Evolutionary conservation across 179 eudicot genomes (phyloP).

Genomic region (Spinacia oleracea): DNA sequence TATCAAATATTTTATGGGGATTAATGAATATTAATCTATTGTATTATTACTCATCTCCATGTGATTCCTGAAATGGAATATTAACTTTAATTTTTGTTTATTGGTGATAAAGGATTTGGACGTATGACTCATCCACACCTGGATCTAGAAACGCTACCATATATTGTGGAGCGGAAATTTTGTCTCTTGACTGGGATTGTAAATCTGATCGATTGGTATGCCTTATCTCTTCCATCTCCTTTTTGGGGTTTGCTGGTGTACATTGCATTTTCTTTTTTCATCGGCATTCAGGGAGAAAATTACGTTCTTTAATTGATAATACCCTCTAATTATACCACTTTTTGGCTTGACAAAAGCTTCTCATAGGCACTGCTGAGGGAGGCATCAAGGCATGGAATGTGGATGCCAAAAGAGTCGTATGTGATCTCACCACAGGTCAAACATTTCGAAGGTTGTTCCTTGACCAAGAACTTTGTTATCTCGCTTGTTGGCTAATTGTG

Average conservation of each 20-base stretch:
- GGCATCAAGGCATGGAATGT: constrained; percentile 99
- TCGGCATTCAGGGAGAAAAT: background rate
- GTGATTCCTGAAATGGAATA: constrained; percentile 6
- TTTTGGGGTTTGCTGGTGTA: background rate
- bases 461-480: constrained; percentile 9
- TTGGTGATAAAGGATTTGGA: constrained; percentile 78
- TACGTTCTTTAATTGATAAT: constrained; percentile 15
- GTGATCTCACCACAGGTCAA: constrained; percentile 77
- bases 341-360: constrained; percentile 74
- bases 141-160: constrained; percentile 96
- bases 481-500: constrained; percentile 26
- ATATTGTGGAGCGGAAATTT: constrained; percentile 92
- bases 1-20: background rate
- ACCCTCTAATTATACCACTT: background rate
- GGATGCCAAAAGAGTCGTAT: constrained; percentile 96
- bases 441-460: constrained; percentile 67
- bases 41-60: background rate
- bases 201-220: constrained; percentile 93
- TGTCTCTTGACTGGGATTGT: constrained; percentile 98
- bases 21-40: background rate
- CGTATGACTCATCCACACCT: constrained; percentile 73
- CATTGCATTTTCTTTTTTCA: background rate
- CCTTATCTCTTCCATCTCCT: constrained; percentile 6
- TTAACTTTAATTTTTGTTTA: constrained; percentile 10
- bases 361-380: constrained; percentile 97